phyloP scores from a whole-genome alignment of 2,329 filamentous ascomycete genomes.

The Fusarium papillatum region DNA sequence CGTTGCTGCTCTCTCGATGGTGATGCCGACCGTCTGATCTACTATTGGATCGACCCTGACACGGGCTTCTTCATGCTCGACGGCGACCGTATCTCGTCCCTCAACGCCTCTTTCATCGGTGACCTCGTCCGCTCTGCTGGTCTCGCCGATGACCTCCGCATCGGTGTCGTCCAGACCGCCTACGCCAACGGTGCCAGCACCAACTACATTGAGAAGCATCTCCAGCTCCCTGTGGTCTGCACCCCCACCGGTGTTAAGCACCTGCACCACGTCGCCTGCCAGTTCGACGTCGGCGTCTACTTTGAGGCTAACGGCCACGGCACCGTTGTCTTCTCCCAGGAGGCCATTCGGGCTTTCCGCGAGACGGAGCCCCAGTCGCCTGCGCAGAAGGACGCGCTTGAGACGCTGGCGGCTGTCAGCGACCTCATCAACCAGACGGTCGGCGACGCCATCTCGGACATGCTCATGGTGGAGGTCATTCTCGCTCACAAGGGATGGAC shows the following conservation, averaged over 20 bases:
- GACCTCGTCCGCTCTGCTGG: conserved; percentile 87
- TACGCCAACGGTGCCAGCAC: conserved; percentile 98
- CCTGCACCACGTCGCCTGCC: conserved; percentile 94
- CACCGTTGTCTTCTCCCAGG: conserved; percentile 92
- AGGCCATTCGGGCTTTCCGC: conserved; percentile 83
- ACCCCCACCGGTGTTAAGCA: conserved; percentile 98
- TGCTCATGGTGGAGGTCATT: conserved; percentile 96
- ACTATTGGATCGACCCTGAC: conserved; percentile 90
- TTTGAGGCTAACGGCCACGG: conserved; percentile 99
- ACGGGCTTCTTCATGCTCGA: conserved; percentile 93
- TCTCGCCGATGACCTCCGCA: conserved; percentile 83
- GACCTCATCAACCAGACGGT: conserved; percentile 99
- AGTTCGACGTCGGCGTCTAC: conserved; percentile 96
- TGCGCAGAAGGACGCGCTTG: conserved; percentile 89
- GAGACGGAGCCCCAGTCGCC: conserved; percentile 89
- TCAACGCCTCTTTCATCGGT: conserved; percentile 93
- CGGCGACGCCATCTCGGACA: conserved; percentile 94
- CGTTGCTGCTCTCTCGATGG: conserved; percentile 94
- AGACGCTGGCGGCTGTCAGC: conserved; percentile 84
- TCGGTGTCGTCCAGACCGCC: conserved; percentile 96
- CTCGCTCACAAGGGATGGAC: conserved; percentile 96
- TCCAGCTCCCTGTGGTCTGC: conserved; percentile 91
- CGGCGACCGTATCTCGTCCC: conserved; percentile 95
- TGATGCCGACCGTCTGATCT: conserved; percentile 95
- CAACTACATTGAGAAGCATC: conserved; percentile 88